A percentile compares a stretch with the other conserved stretches of the same genome.
Conservation (phyloP, 75 land plant genomes). For the Pseudotsuga menziesii region DNA sequence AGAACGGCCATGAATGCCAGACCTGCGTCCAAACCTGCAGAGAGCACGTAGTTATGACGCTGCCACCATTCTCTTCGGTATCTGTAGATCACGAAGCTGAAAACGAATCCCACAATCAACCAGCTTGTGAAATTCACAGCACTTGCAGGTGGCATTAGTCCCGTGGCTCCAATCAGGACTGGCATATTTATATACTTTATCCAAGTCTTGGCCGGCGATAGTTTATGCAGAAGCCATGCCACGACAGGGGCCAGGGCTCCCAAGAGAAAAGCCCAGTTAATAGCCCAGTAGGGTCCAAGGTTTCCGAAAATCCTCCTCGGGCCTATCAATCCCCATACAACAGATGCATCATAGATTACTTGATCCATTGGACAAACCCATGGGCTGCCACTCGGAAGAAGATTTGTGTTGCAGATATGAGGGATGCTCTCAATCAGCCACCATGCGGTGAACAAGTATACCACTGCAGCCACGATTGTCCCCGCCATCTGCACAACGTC, state of each 20-base stretch:
- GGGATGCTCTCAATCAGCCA: slow-evolving; percentile 33
- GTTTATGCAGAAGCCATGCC: slow-evolving; percentile 39
- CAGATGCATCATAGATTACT: slow-evolving; percentile 60
- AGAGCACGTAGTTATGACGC: slow-evolving; percentile 39
- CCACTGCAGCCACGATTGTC: slow-evolving; percentile 44
- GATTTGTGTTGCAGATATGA: slow-evolving; percentile 26
- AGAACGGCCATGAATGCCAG: slow-evolving; percentile 47
- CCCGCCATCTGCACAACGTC: slow-evolving; percentile 31
- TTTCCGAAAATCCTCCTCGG: slow-evolving; percentile 49
- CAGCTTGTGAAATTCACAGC: slow-evolving; percentile 39
- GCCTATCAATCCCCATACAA: slow-evolving; percentile 60
- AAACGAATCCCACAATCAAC: slow-evolving; percentile 33
- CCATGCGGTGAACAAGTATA: slow-evolving; percentile 47
- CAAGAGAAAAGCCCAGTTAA: slow-evolving; percentile 51
- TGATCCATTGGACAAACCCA: slow-evolving; percentile 55
- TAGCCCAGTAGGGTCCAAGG: slow-evolving; percentile 28
- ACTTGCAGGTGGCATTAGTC: slow-evolving; percentile 35
- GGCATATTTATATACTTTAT: slow-evolving; percentile 48
- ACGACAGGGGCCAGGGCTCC: slow-evolving; percentile 51
- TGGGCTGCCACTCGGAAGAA: slow-evolving; percentile 36
- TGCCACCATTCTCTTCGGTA: slow-evolving; percentile 43
- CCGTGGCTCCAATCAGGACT: slow-evolving; percentile 55
- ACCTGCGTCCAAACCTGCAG: slow-evolving; percentile 42
- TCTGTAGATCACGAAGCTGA: slow-evolving; percentile 27
- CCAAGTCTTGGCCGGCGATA: slow-evolving; percentile 44